These are phyloP conservation scores for Penicillium ochrochloron DNA, from an alignment of 495 filamentous ascomycete genomes.

Conservation along the genomic window DNA sequence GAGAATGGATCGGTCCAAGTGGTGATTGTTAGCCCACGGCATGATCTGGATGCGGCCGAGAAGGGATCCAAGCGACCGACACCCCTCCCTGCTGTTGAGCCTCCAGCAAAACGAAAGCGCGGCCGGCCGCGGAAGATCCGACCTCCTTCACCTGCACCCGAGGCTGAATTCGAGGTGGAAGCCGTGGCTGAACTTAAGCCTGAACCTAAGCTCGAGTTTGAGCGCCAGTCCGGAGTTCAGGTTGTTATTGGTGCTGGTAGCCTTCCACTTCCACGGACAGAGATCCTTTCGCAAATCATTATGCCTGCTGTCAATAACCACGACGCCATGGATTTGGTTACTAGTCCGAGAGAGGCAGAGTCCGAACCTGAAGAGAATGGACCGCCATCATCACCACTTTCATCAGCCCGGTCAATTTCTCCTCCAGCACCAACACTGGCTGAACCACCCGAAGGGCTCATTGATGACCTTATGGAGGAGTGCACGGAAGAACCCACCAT, in stretches of 20 bases:
- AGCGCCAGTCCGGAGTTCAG: neutral
- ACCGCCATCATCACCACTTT: neutral
- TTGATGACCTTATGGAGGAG: neutral
- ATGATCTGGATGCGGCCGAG: neutral
- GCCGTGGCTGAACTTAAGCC: neutral
- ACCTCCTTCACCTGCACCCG: neutral
- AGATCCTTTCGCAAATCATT: neutral
- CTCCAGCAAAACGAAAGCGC: conserved; percentile 28
- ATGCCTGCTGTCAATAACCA: neutral
- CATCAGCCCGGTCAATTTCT: neutral
- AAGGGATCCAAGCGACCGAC: conserved; percentile 20
- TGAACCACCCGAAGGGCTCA: neutral
- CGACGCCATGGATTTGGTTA: neutral
- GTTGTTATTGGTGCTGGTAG: neutral
- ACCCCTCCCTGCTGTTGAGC: conserved; percentile 20
- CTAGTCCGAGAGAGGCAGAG: neutral
- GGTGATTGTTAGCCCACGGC: conserved; percentile 24
- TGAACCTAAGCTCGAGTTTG: neutral
- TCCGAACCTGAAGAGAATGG: neutral
- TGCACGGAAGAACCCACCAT: neutral
- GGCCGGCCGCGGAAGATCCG: conserved; percentile 24
- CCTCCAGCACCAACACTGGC: neutral
- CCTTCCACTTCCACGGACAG: neutral
- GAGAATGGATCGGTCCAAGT: conserved; percentile 19
- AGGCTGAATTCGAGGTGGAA: neutral